Percentiles rank a stretch among this genome's conserved stretches.
Conservation (phyloP, 345 rosid species). For the Lagerstroemia speciosa region DNA sequence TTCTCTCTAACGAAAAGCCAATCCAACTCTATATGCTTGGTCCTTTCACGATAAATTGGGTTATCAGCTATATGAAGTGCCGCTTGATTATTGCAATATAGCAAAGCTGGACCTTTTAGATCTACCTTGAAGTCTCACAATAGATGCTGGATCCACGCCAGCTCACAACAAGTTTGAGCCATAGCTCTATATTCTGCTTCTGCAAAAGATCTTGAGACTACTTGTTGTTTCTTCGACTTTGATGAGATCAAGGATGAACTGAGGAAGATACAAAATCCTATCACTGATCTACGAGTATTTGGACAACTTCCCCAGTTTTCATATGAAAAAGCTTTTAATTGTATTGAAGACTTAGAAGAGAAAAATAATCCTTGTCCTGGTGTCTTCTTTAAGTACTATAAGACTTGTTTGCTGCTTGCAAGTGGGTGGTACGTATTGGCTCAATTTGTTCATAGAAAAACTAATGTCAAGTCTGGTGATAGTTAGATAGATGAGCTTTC, state of each 20-base stretch:
- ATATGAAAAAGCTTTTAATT: neutral
- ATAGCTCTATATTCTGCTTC: neutral
- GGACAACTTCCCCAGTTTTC: neutral
- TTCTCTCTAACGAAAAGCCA: neutral
- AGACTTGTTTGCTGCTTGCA: neutral
- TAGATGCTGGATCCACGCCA: neutral
- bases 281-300: neutral
- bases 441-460: too few species aligned
- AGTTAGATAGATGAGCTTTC: neutral
- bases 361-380: neutral
- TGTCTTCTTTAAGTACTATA: neutral
- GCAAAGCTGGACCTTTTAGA: neutral
- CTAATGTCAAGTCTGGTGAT: neutral
- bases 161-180: neutral
- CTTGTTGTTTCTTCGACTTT: neutral
- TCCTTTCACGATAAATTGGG: neutral
- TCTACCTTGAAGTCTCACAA: neutral
- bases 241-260: neutral
- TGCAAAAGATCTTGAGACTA: neutral
- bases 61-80: neutral
- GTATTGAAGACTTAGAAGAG: accelerated
- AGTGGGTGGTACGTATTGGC: neutral
- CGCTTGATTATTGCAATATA: neutral
- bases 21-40: neutral
- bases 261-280: neutral